Evolutionary conservation across 148 eudicot species (phyloP).

Genomic region (Talinum fruticosum): DNA sequence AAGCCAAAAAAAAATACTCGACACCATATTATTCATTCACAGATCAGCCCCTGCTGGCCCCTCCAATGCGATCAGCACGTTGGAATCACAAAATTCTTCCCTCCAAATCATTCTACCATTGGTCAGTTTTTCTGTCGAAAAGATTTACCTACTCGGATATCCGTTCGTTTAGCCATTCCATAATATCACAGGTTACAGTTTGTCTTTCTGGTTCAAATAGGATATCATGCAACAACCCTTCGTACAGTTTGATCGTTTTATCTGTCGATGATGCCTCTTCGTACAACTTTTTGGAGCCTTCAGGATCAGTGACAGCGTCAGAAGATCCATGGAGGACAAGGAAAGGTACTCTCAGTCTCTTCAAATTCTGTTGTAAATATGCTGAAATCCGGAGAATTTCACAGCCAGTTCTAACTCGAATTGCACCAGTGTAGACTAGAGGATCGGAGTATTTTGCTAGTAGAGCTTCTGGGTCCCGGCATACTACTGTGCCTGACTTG

Average conservation of each 20-base stretch:
- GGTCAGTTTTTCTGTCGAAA: background rate
- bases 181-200: constrained; percentile 40
- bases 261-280: constrained; percentile 61
- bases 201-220: constrained; percentile 75
- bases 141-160: constrained; percentile 5
- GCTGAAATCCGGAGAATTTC: constrained; percentile 69
- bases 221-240: constrained; percentile 69
- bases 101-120: background rate
- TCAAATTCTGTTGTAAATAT: constrained; percentile 53
- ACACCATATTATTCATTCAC: background rate
- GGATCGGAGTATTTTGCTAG: constrained; percentile 82
- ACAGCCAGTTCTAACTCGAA: constrained; percentile 71
- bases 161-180: constrained; percentile 55
- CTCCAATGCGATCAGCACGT: background rate
- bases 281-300: constrained; percentile 57
- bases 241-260: constrained; percentile 58
- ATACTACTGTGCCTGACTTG: constrained; percentile 54
- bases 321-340: constrained; percentile 77
- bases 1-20: background rate
- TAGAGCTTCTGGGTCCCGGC: constrained; percentile 67
- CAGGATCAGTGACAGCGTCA: constrained; percentile 77
- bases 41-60: background rate
- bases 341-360: constrained; percentile 48
- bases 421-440: constrained; percentile 82
- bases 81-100: background rate